Percentiles rank a stretch among this genome's conserved stretches.
phyloP scores from a whole-genome alignment of 768 basidiomycete genomes.

The Roridomyces roridus region DNA sequence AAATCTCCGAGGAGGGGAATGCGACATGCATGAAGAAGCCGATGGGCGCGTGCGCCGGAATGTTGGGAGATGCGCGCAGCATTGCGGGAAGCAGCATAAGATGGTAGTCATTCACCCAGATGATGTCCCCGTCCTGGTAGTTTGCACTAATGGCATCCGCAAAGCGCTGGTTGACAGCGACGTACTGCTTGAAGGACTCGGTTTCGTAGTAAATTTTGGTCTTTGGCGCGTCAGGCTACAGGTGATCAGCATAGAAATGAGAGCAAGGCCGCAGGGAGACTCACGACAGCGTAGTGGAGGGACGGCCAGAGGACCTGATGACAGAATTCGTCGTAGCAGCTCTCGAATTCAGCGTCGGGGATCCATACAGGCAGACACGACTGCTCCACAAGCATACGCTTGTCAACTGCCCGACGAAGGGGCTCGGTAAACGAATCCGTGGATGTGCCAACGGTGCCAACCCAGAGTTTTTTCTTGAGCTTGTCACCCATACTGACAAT shows the following conservation, averaged over 20 bases:
- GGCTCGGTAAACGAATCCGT: constrained; percentile 70
- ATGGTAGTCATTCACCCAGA: constrained; percentile 96
- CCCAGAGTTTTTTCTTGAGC: constrained; percentile 56
- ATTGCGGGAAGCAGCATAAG: constrained; percentile 91
- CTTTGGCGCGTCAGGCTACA: constrained; percentile 89
- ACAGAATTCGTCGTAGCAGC: constrained; percentile 86
- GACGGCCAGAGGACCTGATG: constrained; percentile 92
- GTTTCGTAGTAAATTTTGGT: constrained; percentile 84
- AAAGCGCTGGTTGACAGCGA: constrained; percentile 89
- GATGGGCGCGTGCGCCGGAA: constrained; percentile 64
- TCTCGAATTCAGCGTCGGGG: constrained; percentile 77
- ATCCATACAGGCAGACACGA: constrained; percentile 74
- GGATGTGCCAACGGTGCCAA: constrained; percentile 77
- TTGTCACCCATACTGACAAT: constrained; percentile 69
- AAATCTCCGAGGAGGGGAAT: constrained; percentile 95
- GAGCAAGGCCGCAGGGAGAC: too few species aligned
- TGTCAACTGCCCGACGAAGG: constrained; percentile 62
- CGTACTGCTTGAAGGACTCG: constrained; percentile 83
- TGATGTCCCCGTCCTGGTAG: constrained; percentile 90
- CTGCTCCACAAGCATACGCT: constrained; percentile 47
- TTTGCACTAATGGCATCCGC: constrained; percentile 81
- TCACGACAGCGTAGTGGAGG: constrained; percentile 83
- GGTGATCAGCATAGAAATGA: too few species aligned
- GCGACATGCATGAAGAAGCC: constrained; percentile 98
- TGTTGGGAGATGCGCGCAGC: constrained; percentile 70